These are phyloP conservation scores for Aspergillus novoparasiticus DNA, from an alignment of 2,329 filamentous ascomycete species.

Conservation along the genomic window DNA sequence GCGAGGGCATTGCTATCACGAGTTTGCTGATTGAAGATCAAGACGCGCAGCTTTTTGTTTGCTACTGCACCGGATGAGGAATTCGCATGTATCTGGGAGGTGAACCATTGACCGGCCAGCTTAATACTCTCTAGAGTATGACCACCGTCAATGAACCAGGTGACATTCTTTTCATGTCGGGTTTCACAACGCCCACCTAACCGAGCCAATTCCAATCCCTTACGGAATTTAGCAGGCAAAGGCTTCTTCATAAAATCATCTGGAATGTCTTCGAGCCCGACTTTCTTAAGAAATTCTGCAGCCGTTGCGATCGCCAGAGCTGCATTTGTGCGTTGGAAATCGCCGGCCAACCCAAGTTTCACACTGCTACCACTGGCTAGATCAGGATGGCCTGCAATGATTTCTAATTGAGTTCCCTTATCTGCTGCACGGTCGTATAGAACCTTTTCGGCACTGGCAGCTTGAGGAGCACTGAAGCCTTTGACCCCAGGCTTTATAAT, in stretches of 20 bases:
- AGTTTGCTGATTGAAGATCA: constrained; percentile 94
- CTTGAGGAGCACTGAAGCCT: constrained; percentile 65
- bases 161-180: constrained; percentile 58
- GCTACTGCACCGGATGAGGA: constrained; percentile 33
- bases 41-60: constrained; percentile 53
- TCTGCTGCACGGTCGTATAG: constrained; percentile 58
- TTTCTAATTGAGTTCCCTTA: constrained; percentile 49
- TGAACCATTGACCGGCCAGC: constrained; percentile 77
- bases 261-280: constrained; percentile 39
- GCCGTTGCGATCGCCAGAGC: constrained; percentile 59
- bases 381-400: constrained; percentile 53
- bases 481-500: constrained; percentile 72
- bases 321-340: constrained; percentile 66
- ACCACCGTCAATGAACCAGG: constrained; percentile 84
- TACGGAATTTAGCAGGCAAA: constrained; percentile 64
- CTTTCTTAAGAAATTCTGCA: constrained; percentile 41
- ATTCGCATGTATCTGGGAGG: constrained; percentile 48
- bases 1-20: constrained; percentile 72
- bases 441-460: constrained; percentile 57
- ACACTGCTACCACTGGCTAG: constrained; percentile 45
- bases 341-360: constrained; percentile 61
- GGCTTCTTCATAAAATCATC: constrained; percentile 40
- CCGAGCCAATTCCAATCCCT: constrained; percentile 66
- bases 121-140: constrained; percentile 84
- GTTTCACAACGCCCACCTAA: constrained; percentile 79